These are phyloP conservation scores for Cryphonectria parasitica DNA, from an alignment of 2,329 filamentous ascomycete genomes.

Conservation along the genomic window DNA sequence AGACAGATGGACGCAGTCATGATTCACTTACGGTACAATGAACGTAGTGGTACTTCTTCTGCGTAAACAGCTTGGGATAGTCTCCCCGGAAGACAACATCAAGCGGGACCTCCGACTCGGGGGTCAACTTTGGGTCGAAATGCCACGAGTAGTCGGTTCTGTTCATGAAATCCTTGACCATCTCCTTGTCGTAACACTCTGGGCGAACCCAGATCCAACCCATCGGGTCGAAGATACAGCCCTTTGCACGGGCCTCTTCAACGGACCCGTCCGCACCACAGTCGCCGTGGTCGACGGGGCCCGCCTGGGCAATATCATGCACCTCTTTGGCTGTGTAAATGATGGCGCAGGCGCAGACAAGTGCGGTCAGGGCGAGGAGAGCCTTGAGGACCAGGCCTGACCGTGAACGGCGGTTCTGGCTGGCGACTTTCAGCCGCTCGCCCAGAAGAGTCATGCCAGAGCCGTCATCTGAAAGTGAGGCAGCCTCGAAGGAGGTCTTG, in stretches of 20 bases:
- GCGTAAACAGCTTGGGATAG: constrained; percentile 27
- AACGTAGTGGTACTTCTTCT: background rate
- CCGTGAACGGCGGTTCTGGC: background rate
- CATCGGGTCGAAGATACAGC: constrained; percentile 30
- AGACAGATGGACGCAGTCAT: background rate
- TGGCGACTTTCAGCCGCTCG: background rate
- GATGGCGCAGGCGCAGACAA: constrained; percentile 11
- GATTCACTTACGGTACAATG: background rate
- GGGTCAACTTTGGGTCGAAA: constrained; percentile 26
- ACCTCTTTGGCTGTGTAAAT: constrained; percentile 11
- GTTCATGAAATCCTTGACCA: constrained; percentile 30
- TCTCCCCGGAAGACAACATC: constrained; percentile 26
- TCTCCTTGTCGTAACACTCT: constrained; percentile 30
- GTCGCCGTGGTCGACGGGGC: constrained; percentile 24
- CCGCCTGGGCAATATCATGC: background rate
- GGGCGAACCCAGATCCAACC: constrained; percentile 30
- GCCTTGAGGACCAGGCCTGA: constrained; percentile 8
- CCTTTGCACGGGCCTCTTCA: constrained; percentile 29
- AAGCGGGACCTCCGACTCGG: constrained; percentile 23
- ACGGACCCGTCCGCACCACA: constrained; percentile 24
- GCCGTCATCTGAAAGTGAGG: background rate
- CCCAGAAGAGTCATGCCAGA: constrained; percentile 15
- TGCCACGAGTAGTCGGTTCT: constrained; percentile 29
- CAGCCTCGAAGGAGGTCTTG: constrained; percentile 12
- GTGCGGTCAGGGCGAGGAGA: constrained; percentile 9